Evolutionary conservation across 1,139 yeast genomes (phyloP).

Genomic region (Suhomyces coccinellae): DNA sequence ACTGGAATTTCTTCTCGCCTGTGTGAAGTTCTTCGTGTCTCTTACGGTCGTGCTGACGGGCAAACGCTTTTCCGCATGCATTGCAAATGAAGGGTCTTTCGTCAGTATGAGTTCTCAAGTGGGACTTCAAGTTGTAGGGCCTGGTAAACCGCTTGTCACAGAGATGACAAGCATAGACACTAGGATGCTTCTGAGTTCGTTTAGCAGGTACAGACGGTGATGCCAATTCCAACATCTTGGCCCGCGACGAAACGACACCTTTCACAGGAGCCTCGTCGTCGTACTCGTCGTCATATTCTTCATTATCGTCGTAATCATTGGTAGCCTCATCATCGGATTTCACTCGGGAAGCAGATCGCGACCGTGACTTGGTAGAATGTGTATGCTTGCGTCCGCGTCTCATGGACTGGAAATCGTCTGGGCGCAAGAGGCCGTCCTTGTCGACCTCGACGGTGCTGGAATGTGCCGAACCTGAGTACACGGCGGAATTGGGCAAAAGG

Average conservation of each 20-base stretch:
- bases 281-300: conserved; percentile 15
- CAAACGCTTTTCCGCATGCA: conserved; percentile 91
- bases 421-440: conserved; percentile 27
- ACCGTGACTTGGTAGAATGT: conserved; percentile 26
- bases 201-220: conserved; percentile 50
- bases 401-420: conserved; percentile 36
- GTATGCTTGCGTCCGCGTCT: conserved; percentile 36
- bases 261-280: conserved; percentile 13
- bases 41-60: conserved; percentile 91
- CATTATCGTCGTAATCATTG: conserved; percentile 17
- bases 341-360: conserved; percentile 17
- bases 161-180: conserved; percentile 76
- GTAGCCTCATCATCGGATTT: conserved; percentile 15
- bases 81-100: conserved; percentile 88
- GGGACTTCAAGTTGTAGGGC: conserved; percentile 90
- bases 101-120: conserved; percentile 88
- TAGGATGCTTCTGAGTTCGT: conserved; percentile 72
- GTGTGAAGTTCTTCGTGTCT: conserved; percentile 92
- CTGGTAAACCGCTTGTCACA: conserved; percentile 89
- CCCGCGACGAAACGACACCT: conserved; percentile 38
- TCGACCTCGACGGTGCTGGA: conserved; percentile 12
- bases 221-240: conserved; percentile 65
- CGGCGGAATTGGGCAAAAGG: conserved; percentile 20
- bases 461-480: conserved; percentile 13
- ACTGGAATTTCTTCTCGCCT: conserved; percentile 86